A percentile compares a stretch with the other conserved stretches of the same genome.
Conservation (phyloP, 257 asterid genomes). For the Plantago elongata region DNA sequence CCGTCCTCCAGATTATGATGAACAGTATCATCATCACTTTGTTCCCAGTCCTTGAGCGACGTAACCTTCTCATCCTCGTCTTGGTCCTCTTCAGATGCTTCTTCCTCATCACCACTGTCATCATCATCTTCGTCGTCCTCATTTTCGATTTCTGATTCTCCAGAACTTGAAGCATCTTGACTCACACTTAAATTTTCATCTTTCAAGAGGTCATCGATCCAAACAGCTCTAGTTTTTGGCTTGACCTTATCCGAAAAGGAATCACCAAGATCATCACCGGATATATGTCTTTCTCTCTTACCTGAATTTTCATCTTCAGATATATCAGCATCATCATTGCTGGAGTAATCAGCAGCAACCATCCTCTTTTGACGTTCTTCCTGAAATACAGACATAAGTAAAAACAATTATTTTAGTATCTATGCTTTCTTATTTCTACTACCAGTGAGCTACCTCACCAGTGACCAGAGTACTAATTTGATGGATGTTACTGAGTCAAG, state of each 20-base stretch:
- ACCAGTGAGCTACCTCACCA: constrained; percentile 2
- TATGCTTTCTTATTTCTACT: not conserved
- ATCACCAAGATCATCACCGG: constrained; percentile 97
- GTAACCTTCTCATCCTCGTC: constrained; percentile 33
- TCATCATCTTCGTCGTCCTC: constrained; percentile 40
- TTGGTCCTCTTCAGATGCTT: constrained; percentile 39
- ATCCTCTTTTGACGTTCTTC: constrained; percentile 88
- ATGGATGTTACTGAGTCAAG: not conserved
- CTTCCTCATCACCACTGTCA: constrained; percentile 40
- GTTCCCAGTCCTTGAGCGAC: constrained; percentile 90
- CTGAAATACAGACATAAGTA: constrained; percentile 35
- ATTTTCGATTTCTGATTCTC: constrained; percentile 42
- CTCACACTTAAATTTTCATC: constrained; percentile 31
- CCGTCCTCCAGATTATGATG: constrained; percentile 48
- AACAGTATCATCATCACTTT: constrained; percentile 77
- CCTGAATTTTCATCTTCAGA: constrained; percentile 46
- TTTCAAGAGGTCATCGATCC: constrained; percentile 54
- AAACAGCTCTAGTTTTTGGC: constrained; percentile 40
- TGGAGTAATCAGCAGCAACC: constrained; percentile 59
- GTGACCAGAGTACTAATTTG: not conserved
- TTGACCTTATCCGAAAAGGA: constrained; percentile 52
- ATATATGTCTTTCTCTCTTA: constrained; percentile 40
- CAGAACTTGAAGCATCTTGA: constrained; percentile 39
- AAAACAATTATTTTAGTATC: constrained; percentile 10
- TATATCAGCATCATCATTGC: constrained; percentile 55